These are phyloP conservation scores for Talaromyces adpressus DNA, from an alignment of 495 filamentous ascomycete species.

Conservation along the genomic window DNA sequence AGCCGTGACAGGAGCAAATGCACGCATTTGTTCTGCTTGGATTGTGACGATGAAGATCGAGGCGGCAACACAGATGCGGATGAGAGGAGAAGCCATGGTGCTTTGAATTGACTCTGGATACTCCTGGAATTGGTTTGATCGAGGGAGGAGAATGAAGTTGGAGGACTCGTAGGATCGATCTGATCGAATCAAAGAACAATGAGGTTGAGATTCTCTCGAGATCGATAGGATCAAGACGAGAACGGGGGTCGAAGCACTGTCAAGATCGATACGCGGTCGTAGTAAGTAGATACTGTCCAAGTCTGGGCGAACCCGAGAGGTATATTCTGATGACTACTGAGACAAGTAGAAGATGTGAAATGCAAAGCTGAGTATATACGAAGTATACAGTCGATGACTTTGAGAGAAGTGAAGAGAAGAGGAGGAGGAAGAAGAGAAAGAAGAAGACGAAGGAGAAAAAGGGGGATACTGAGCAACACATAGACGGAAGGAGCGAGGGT, in stretches of 20 bases:
- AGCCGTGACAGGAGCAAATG: conserved; percentile 5
- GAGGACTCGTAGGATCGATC: not conserved
- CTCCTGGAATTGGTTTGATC: too few relatives aligned
- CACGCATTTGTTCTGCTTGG: conserved; percentile 3
- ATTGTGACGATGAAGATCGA: not conserved
- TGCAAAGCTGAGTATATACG: not conserved
- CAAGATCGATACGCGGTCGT: too few relatives aligned
- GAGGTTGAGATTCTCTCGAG: too few relatives aligned
- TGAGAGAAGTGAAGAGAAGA: not conserved
- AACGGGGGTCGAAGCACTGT: too few relatives aligned
- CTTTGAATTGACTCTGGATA: not conserved
- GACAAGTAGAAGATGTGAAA: not conserved
- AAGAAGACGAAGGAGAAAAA: not conserved
- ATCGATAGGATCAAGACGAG: too few relatives aligned
- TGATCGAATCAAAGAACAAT: too few relatives aligned
- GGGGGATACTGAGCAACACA: not conserved
- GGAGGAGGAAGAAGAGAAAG: not conserved
- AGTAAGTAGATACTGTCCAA: not conserved
- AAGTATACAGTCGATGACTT: not conserved
- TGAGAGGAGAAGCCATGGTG: not conserved
- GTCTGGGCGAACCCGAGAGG: not conserved
- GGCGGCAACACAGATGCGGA: not conserved
- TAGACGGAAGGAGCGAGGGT: not conserved
- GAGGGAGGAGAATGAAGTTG: not conserved
- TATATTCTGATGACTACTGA: not conserved